Percentiles rank a stretch among this genome's conserved stretches.
Evolutionary conservation across 2,329 filamentous ascomycete species (phyloP).

Genomic region (Scytalidium lignicola): DNA sequence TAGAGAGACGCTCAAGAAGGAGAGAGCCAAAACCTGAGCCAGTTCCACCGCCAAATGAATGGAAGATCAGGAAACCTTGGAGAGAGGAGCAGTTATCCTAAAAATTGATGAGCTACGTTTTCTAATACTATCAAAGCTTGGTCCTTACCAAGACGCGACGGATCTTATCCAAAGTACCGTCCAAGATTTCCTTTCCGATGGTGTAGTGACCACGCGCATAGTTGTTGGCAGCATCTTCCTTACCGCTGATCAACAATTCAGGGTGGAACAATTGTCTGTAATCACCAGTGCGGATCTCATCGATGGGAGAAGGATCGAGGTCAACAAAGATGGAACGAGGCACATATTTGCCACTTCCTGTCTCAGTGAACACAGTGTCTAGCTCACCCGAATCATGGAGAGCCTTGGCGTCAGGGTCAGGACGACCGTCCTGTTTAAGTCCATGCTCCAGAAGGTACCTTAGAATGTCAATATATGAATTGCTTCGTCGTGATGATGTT

Average conservation of each 20-base stretch:
- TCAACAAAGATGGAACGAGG: slow-evolving; percentile 64
- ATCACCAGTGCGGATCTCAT: slow-evolving; percentile 59
- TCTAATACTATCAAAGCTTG: neutral
- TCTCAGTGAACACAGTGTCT: slow-evolving; percentile 65
- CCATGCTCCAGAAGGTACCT: slow-evolving; percentile 65
- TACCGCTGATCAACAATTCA: slow-evolving; percentile 60
- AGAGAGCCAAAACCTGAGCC: slow-evolving; percentile 63
- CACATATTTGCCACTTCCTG: slow-evolving; percentile 59
- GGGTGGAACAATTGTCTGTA: slow-evolving; percentile 63
- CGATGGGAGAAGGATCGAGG: slow-evolving; percentile 61
- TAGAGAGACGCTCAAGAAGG: slow-evolving; percentile 57
- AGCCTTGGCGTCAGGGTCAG: slow-evolving; percentile 49
- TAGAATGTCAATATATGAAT: slow-evolving; percentile 4
- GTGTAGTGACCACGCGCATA: slow-evolving; percentile 67
- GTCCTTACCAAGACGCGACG: slow-evolving; percentile 54
- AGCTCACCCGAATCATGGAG: slow-evolving; percentile 50
- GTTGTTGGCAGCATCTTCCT: slow-evolving; percentile 66
- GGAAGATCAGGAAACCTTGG: slow-evolving; percentile 64
- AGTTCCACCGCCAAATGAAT: slow-evolving; percentile 64
- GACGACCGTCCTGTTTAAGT: slow-evolving; percentile 53
- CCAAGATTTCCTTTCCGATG: slow-evolving; percentile 62
- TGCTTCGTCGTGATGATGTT: neutral
- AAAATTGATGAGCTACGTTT: slow-evolving; percentile 1
- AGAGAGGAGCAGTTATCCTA: slow-evolving; percentile 61
- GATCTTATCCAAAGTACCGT: slow-evolving; percentile 58